Percentiles rank a stretch among this genome's conserved stretches.
These are phyloP conservation scores for Talaromyces liani DNA, from an alignment of 495 filamentous ascomycete genomes.

Conservation along the genomic window DNA sequence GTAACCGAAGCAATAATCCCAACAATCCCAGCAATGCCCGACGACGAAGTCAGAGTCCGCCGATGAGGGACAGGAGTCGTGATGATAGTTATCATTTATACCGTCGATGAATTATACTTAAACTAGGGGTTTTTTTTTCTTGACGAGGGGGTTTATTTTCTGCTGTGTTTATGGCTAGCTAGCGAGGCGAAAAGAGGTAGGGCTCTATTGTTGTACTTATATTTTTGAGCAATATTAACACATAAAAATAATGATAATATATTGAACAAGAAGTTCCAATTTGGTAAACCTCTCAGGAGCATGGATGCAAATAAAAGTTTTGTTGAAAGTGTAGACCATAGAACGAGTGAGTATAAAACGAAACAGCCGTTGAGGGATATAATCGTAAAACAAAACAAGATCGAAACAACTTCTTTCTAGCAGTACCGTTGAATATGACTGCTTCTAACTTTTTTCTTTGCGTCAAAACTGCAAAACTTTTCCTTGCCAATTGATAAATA, in stretches of 20 bases:
- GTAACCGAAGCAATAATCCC: slow-evolving; percentile 22
- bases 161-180: not conserved
- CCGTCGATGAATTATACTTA: slow-evolving; percentile 3
- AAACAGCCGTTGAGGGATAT: slow-evolving; percentile 4
- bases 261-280: not conserved
- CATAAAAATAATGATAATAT: not conserved
- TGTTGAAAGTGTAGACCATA: not conserved
- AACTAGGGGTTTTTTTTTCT: not conserved
- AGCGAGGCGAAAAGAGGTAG: not conserved
- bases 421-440: slow-evolving; percentile 4
- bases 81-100: slow-evolving; percentile 10
- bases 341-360: not conserved
- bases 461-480: not conserved
- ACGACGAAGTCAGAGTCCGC: slow-evolving; percentile 35
- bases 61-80: slow-evolving; percentile 17
- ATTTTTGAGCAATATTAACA: not conserved
- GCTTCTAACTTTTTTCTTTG: not conserved
- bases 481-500: not conserved
- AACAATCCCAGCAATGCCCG: slow-evolving; percentile 11
- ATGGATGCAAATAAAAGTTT: not conserved
- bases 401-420: not conserved
- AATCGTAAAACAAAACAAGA: not conserved
- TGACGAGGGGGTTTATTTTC: not conserved
- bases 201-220: not conserved
- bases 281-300: not conserved